A percentile compares a stretch with the other conserved stretches of the same genome.
These are phyloP conservation scores for Triticum dicoccoides DNA, from an alignment of 176 grass and related monocot species.

Conservation along the genomic window DNA sequence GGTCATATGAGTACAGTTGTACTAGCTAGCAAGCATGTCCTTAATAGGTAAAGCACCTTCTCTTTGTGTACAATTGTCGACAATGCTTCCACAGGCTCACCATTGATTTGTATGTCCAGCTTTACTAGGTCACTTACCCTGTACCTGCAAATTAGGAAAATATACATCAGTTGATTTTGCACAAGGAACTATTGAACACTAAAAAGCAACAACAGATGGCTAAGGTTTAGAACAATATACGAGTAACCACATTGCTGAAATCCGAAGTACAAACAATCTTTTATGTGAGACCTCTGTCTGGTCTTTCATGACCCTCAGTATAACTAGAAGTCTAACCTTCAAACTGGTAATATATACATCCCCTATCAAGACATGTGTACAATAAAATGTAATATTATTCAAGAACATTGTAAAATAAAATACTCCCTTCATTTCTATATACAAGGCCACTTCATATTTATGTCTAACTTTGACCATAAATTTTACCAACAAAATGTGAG, in stretches of 20 bases:
- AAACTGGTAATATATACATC: neutral
- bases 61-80: slow-evolving; percentile 96
- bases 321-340: neutral
- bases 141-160: slow-evolving; percentile 59
- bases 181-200: neutral
- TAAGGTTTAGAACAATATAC: neutral
- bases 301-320: neutral
- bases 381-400: neutral
- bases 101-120: slow-evolving; percentile 91
- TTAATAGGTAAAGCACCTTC: slow-evolving; percentile 52
- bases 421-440: too few relatives aligned
- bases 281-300: neutral
- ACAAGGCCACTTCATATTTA: too few relatives aligned
- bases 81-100: slow-evolving; percentile 88
- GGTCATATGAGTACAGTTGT: neutral
- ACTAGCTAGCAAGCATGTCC: slow-evolving; percentile 3
- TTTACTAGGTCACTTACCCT: slow-evolving; percentile 91
- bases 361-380: slow-evolving; percentile 2
- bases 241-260: neutral
- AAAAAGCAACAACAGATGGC: slow-evolving; percentile 2
- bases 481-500: too few relatives aligned
- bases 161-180: slow-evolving; percentile 12
- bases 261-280: neutral
- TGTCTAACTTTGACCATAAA: too few relatives aligned
- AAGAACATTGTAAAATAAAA: neutral